Evolutionary conservation across 371 early-diverging fungal species (phyloP).

Genomic region (Catenaria anguillulae): DNA sequence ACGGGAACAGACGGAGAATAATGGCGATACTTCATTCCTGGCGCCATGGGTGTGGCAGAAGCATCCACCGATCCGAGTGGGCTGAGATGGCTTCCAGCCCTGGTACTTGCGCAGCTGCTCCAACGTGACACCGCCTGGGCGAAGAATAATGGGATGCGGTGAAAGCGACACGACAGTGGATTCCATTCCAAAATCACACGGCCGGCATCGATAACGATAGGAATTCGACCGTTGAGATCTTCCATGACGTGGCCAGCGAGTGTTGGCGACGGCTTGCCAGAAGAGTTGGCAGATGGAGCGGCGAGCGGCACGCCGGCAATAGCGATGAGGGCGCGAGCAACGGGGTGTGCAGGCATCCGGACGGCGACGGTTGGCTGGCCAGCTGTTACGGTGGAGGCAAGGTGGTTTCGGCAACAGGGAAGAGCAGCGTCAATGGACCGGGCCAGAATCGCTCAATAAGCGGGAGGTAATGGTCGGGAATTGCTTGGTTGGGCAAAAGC

Average conservation of each 20-base stretch:
- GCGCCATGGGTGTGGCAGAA: constrained; percentile 76
- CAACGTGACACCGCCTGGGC: constrained; percentile 95
- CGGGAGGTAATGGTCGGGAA: constrained; percentile 48
- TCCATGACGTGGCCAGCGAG: constrained; percentile 75
- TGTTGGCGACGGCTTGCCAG: constrained; percentile 94
- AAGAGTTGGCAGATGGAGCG: constrained; percentile 98
- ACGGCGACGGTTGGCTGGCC: constrained; percentile 83
- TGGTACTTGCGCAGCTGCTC: constrained; percentile 47
- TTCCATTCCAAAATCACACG: constrained; percentile 86
- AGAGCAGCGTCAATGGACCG: constrained; percentile 91
- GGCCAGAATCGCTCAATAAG: constrained; percentile 83
- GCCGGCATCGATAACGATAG: constrained; percentile 86
- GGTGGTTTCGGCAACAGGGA: constrained; percentile 57
- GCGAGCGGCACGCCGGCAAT: constrained; percentile 84
- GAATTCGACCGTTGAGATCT: constrained; percentile 73
- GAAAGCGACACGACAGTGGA: constrained; percentile 84
- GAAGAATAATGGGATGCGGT: constrained; percentile 59
- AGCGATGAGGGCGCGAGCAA: constrained; percentile 79
- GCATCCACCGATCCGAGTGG: constrained; percentile 64
- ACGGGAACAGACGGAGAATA: constrained; percentile 90
- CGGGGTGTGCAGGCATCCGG: constrained; percentile 86
- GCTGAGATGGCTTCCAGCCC: constrained; percentile 48
- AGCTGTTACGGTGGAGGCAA: constrained; percentile 62
- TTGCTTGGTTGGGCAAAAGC: constrained; percentile 26
- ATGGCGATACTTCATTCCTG: constrained; percentile 99